Evolutionary conservation across 106 monocot species (phyloP).

Genomic region (Cymbidium sinense): DNA sequence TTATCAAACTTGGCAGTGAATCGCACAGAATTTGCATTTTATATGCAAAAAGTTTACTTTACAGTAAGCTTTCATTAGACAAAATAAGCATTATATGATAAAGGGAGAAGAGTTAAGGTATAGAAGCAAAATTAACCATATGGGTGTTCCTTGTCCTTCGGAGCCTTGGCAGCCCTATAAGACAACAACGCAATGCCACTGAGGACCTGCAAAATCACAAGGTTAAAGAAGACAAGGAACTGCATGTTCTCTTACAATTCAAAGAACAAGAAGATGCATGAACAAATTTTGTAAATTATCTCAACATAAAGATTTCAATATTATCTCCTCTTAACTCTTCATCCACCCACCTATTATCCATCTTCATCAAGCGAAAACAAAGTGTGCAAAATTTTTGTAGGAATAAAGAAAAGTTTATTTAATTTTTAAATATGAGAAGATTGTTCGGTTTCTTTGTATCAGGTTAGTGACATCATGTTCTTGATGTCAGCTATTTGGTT

Average conservation of each 20-base stretch:
- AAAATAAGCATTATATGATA: neutral
- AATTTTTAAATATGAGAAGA: neutral
- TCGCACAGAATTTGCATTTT: neutral
- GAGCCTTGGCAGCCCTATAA: constrained; percentile 51
- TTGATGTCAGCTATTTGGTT: neutral
- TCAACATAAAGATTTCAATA: neutral
- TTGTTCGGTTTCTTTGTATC: too few relatives aligned
- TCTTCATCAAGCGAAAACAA: neutral
- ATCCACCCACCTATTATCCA: neutral
- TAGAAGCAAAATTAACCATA: constrained; percentile 38
- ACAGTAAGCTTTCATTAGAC: neutral
- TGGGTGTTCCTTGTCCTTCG: constrained; percentile 56
- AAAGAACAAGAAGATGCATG: neutral
- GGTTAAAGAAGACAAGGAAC: neutral
- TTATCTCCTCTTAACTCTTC: neutral
- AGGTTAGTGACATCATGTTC: too few relatives aligned
- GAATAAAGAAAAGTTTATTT: neutral
- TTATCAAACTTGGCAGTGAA: neutral
- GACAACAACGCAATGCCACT: constrained; percentile 49
- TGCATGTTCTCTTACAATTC: neutral
- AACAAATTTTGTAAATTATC: neutral
- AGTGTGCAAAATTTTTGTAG: neutral
- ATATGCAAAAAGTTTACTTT: neutral
- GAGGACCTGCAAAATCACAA: constrained; percentile 38
- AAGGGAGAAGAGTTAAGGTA: neutral